Evolutionary conservation across 1,139 yeast species (phyloP), one percentile per base, ranked within the genome.

Genomic region (Saccharomyces hybrid): DNA sequence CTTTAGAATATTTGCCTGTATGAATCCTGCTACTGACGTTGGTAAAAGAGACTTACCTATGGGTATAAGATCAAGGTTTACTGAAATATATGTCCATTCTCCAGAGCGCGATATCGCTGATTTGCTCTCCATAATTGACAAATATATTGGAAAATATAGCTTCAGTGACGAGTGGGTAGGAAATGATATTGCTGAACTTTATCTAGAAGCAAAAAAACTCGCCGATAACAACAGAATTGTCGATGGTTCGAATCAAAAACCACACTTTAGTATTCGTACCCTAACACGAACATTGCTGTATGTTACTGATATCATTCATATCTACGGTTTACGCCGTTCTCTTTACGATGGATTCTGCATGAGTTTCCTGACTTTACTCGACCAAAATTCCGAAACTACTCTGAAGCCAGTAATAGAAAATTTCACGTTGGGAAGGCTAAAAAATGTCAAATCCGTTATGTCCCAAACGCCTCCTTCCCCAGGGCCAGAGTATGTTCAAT

Each of bases 1-100:
- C 25, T 95, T 95, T 70, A 77, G 99, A 59, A 78, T 95, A 8
- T 95, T 95, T 75, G 98, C 96, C 1, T 93, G 98, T 78, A 95
- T 95, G 99, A 95, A 95, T 70, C 99, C 99, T 5, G 95, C 98
- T 0, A 95, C 98, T 0, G 99, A 95, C 76, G 95, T 95, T 28
- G 99, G 99, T 54, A 95, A 95, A 70, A 81, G 84, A 60, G 98
- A 95, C 63, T 75, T 95, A 54, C 98, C 99, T 0, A 71, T 81
- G 50, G 88, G 96, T 64, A 86, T 95, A 27, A 79, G 99, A 56
- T 86, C 97, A 0, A 78, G 96, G 63, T 95, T 95, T 70, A 86
- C 95, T 13, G 99, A 95, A 70, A 76, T 93, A 4, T 93, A 90
- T 69, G 97, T 93, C 7, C 89, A 87, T 58, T 88, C 97, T 16